Base-by-base conservation (phyloP, 768 basidiomycete species). In the Xerocomellus chrysenteron region DNA sequence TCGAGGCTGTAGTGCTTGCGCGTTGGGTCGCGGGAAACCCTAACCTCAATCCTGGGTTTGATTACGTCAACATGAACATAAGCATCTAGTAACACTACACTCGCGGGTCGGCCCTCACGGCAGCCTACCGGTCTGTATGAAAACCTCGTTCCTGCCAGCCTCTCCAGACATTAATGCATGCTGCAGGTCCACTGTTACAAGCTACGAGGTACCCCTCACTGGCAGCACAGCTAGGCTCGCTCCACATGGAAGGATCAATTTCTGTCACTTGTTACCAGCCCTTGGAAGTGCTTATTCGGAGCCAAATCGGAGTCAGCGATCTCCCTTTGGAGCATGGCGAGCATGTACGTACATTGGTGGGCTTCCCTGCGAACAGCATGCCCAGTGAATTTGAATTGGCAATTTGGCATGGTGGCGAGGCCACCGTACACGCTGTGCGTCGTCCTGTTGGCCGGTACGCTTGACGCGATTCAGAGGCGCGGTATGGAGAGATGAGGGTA, bases 1-100 rank as follows among this genome's bases (percentile, higher is more conserved):
- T 28, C 52, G n/a, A 40, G 39, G 6, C 12, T 10, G 21, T 21
- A 21, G 21, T 21, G 55, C 44, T 64, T 58, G 56, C 59, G 62
- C 35, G 59, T 62, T 36, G 21, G 41, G 3, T 21, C 21, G 36
- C 13, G 5, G 11, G 24, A 45, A 59, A 60, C 47, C 70, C 57
- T 70, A 69, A 72, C 70, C 68, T 49, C 16, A 58, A 26, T 33
- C 2, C 55, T 21, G 59, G 65, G 65, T 68, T 56, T 42, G 36
- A 37, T 50, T 10, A 59, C 36, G 37, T 60, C 58, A 59, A 36
- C 45, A 11, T 7, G 19, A 19, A 24, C 42, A 14, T 13, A 33
- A 12, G 33, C 33, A n/a, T n/a, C n/a, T n/a, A n/a, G n/a, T n/a
- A 21, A 21, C 21, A 21, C 21, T 21, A 21, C 21, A 21, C 21